Evolutionary conservation across 1,284 basidiomycete species (phyloP).

Genomic region (Ceratobasidium sp.): DNA sequence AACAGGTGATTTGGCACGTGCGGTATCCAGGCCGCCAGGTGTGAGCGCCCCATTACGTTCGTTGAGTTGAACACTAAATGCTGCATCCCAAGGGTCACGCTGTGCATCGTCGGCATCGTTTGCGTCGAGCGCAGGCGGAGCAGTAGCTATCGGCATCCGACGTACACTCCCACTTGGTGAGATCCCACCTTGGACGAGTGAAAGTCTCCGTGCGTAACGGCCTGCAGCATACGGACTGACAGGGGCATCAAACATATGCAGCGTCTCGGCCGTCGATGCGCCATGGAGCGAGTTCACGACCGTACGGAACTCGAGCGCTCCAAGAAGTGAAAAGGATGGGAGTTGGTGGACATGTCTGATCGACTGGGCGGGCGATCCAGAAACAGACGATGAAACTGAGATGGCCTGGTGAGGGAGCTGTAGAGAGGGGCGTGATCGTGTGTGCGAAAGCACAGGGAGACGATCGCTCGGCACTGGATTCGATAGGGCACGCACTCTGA

Average conservation of each 20-base stretch:
- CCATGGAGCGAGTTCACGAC: constrained; percentile 71
- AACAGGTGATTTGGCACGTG: constrained; percentile 31
- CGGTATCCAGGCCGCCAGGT: neutral
- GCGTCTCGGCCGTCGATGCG: constrained; percentile 63
- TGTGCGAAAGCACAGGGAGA: constrained; percentile 11
- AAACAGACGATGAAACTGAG: constrained; percentile 54
- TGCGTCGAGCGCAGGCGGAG: constrained; percentile 12
- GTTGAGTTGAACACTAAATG: constrained; percentile 62
- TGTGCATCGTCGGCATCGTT: constrained; percentile 42
- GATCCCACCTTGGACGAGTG: constrained; percentile 26
- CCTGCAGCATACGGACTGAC: constrained; percentile 76
- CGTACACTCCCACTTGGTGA: constrained; percentile 18
- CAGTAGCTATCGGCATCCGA: constrained; percentile 11
- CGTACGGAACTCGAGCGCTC: constrained; percentile 78
- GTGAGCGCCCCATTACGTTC: constrained; percentile 37
- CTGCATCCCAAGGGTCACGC: constrained; percentile 62
- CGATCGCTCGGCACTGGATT: constrained; percentile 48
- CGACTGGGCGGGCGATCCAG: constrained; percentile 49
- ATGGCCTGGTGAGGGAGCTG: constrained; percentile 48
- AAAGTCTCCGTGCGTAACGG: constrained; percentile 63
- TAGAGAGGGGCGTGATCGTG: constrained; percentile 51
- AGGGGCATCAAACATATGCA: constrained; percentile 74
- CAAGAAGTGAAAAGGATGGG: constrained; percentile 88
- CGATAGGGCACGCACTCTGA: constrained; percentile 52
- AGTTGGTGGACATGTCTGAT: constrained; percentile 60